Conservation (phyloP, 441 rosid genomes). For the Jatropha podagrica region DNA sequence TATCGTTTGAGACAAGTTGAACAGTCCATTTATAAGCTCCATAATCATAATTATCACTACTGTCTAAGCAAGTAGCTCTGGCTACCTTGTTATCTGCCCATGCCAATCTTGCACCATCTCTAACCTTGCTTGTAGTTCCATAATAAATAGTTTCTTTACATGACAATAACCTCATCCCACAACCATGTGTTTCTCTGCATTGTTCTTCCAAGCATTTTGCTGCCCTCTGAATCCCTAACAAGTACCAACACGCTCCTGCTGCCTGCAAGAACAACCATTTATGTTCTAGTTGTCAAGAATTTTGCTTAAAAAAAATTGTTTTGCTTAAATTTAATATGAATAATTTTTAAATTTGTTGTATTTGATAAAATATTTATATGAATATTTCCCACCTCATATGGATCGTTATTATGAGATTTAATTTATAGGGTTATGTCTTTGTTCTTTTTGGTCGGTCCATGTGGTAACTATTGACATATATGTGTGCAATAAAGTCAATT, state of each 20-base stretch:
- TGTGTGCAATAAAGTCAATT: too few relatives aligned
- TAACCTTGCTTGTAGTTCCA: conserved; percentile 53
- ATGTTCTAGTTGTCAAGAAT: too few relatives aligned
- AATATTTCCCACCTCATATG: neutral
- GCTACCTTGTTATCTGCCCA: conserved; percentile 68
- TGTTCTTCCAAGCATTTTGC: conserved; percentile 74
- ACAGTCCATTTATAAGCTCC: conserved; percentile 94
- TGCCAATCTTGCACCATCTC: conserved; percentile 42
- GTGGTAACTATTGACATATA: neutral
- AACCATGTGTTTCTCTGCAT: conserved; percentile 46
- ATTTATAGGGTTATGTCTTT: neutral
- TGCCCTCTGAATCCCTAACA: conserved; percentile 81
- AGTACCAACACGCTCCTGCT: conserved; percentile 98
- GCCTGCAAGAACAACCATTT: conserved; percentile 44
- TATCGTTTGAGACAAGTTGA: conserved; percentile 74
- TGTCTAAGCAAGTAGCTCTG: conserved; percentile 59
- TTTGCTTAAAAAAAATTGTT: too few relatives aligned
- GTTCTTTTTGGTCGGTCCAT: neutral
- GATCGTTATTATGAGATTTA: neutral
- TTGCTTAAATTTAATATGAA: too few relatives aligned
- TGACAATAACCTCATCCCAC: conserved; percentile 55
- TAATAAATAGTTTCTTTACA: conserved; percentile 75
- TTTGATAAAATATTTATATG: neutral
- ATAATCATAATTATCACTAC: conserved; percentile 55
- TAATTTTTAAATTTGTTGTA: too few relatives aligned